Evolutionary conservation across 2,329 filamentous ascomycete genomes (phyloP).

Genomic region (Dendryphion nanum): DNA sequence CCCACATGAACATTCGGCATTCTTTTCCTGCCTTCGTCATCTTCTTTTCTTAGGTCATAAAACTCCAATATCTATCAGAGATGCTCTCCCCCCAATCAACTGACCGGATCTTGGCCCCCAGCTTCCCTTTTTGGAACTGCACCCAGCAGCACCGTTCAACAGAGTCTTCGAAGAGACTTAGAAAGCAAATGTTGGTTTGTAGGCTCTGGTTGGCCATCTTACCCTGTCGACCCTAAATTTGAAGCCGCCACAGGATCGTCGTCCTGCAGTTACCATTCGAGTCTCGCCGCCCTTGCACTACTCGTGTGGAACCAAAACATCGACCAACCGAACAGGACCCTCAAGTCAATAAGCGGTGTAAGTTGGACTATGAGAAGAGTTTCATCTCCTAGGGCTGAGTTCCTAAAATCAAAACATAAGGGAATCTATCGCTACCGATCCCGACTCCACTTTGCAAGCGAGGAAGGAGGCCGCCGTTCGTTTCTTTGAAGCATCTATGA

Average conservation of each 20-base stretch:
- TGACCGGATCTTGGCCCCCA: constrained; percentile 19
- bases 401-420: no score
- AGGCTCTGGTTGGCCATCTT: constrained; percentile 9
- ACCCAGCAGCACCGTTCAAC: constrained; percentile 3
- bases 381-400: no score
- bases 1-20: not conserved
- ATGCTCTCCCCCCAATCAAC: constrained; percentile 3
- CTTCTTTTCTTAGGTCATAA: not conserved
- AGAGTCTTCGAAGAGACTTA: constrained; percentile 5
- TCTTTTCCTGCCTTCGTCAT: constrained; percentile 1
- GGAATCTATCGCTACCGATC: no score
- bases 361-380: no score
- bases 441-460: no score
- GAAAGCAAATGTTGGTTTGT: constrained; percentile 5
- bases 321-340: no score
- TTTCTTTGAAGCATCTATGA: no score
- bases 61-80: no score
- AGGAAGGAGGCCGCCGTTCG: no score
- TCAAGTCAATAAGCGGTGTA: no score
- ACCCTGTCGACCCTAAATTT: constrained; percentile 9
- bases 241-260: constrained; percentile 14
- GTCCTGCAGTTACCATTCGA: not conserved
- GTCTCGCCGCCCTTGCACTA: not conserved
- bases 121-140: constrained; percentile 9
- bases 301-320: no score